Base-by-base conservation (phyloP, 2,329 filamentous ascomycete species). In the Colletotrichum tropicicola region DNA sequence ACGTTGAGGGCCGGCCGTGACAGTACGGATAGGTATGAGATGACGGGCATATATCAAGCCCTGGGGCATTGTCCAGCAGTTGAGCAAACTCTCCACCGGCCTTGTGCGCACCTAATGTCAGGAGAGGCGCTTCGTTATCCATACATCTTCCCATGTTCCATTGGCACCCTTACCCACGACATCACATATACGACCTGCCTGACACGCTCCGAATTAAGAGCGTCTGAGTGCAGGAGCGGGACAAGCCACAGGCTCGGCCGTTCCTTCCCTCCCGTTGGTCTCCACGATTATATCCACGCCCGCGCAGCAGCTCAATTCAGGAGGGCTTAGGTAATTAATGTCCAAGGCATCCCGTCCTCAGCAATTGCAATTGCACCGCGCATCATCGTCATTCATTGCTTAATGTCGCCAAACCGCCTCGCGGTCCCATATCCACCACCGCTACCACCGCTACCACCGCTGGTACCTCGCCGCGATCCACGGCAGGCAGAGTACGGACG, bases 391-490 rank as follows among this genome's bases (percentile, higher is more conserved):
- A 47, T 47, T 21, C 43, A 57, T 48, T 37, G 41, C 27, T 57
- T 57, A 57, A 57, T 57, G 54, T 57, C 53, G 53, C 53, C 53
- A 57, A 57, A 57, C 43, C 17, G 21, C 54, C 52, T 21, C n/a
- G 39, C 28, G 47, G 7, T 48, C 15, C 47, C 47, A 32, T 44
- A 23, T 30, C 27, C 52, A 32, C 52, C 6, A 32, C 52, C 13
- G 27, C 32, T 15, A 52, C 30, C 49, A 19, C 35, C 25, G 39
- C 37, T 30, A 19, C 37, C 25, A 44, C 8, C 28, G 28, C 6
- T 30, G 28, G 6, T 12, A 6, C 35, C n/a, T 44, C 19, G 7
- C 17, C n/a, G n/a, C 21, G 43, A 44, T 28, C 27, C 47, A 45
- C 47, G 47, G 56, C 37, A 32, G 47, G 25, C 45, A 57, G 32